Conservation (phyloP, 768 basidiomycete genomes). For the Naematelia aurantialba region DNA sequence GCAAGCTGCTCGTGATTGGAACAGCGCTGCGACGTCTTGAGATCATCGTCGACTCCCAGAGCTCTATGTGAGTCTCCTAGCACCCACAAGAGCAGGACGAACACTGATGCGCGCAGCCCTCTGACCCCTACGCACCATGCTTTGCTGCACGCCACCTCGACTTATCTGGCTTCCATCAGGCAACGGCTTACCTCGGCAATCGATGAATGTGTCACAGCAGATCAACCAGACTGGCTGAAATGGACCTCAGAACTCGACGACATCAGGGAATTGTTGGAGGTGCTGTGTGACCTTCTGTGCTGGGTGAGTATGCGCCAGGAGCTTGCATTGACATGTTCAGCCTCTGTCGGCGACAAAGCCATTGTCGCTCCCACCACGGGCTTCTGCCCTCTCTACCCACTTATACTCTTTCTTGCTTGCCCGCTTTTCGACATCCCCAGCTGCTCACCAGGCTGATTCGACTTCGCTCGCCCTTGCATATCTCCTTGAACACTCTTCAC, state of each 20-base stretch:
- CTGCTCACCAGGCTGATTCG: neutral
- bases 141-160: slow-evolving; percentile 31
- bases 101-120: slow-evolving; percentile 12
- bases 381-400: slow-evolving; percentile 29
- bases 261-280: slow-evolving; percentile 11
- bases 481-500: slow-evolving; percentile 21
- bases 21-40: slow-evolving; percentile 34
- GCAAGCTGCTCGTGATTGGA: slow-evolving; percentile 26
- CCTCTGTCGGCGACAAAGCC: slow-evolving; percentile 16
- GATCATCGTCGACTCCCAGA: slow-evolving; percentile 25
- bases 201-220: slow-evolving; percentile 10
- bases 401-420: slow-evolving; percentile 30
- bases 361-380: slow-evolving; percentile 14
- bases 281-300: slow-evolving; percentile 29
- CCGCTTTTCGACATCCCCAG: slow-evolving; percentile 14
- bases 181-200: slow-evolving; percentile 20
- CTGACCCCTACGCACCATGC: slow-evolving; percentile 43
- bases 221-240: slow-evolving; percentile 15
- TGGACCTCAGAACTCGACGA: slow-evolving; percentile 21
- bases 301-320: slow-evolving; percentile 26
- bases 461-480: slow-evolving; percentile 25
- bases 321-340: slow-evolving; percentile 7
- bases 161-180: slow-evolving; percentile 33
- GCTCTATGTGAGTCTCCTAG: slow-evolving; percentile 17
- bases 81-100: neutral